These are phyloP conservation scores for Scheffersomyces illinoinensis DNA, from an alignment of 1,139 yeast genomes.

Conservation along the genomic window DNA sequence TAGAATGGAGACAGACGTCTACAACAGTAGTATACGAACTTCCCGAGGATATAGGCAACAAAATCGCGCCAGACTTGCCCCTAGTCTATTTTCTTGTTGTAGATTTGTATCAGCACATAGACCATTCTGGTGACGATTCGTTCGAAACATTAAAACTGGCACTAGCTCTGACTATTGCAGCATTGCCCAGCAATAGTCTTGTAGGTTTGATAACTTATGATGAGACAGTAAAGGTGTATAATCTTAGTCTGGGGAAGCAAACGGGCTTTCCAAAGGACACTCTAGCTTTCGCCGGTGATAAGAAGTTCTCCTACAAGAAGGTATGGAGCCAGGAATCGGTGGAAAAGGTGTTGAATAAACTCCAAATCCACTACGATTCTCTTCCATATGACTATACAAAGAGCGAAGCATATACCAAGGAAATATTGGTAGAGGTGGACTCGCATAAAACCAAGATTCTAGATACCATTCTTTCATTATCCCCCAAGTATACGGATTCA, in stretches of 20 bases:
- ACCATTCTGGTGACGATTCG: slow-evolving; percentile 18
- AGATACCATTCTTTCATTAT: slow-evolving; percentile 15
- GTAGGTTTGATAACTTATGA: slow-evolving; percentile 33
- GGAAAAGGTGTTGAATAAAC: slow-evolving; percentile 6
- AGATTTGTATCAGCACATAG: slow-evolving; percentile 32
- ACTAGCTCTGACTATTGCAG: slow-evolving; percentile 18
- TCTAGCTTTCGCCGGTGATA: neutral
- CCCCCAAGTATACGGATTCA: slow-evolving; percentile 25
- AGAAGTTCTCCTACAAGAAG: slow-evolving; percentile 1
- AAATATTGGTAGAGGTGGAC: slow-evolving; percentile 6
- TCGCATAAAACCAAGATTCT: slow-evolving; percentile 5
- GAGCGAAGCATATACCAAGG: slow-evolving; percentile 9
- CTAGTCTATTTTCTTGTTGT: slow-evolving; percentile 24
- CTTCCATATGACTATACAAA: slow-evolving; percentile 8
- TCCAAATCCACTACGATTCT: slow-evolving; percentile 5
- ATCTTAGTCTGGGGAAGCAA: slow-evolving; percentile 4
- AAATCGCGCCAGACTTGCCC: slow-evolving; percentile 9
- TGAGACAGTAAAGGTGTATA: slow-evolving; percentile 28
- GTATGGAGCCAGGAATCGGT: slow-evolving; percentile 2
- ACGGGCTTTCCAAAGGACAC: neutral
- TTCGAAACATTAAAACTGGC: slow-evolving; percentile 19
- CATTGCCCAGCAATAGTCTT: slow-evolving; percentile 21
- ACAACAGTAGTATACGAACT: slow-evolving; percentile 29
- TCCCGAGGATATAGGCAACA: slow-evolving; percentile 22
- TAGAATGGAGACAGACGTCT: slow-evolving; percentile 24